Evolutionary conservation across 345 rosid species (phyloP), one percentile per base, ranked within the genome.

Genomic region (Litchi chinensis): DNA sequence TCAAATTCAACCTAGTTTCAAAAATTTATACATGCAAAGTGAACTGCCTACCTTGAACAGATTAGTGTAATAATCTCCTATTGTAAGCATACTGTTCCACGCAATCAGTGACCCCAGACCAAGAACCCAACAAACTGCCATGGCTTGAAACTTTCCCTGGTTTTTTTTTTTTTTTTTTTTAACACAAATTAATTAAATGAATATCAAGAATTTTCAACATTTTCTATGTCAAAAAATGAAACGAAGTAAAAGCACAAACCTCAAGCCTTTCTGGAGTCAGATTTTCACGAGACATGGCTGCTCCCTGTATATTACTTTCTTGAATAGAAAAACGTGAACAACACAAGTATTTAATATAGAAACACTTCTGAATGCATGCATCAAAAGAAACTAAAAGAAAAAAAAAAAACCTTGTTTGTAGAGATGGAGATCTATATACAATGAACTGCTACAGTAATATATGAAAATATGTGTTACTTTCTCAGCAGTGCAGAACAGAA

Each of bases 71-170:
- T 96, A 96, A 80, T 96, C 99, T 80, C 80, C 93, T 3, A 91
- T 93, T 0, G 93, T 94, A 13, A 94, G 80, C 91, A 96, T 85
- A 79, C 97, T 92, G 81, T 87, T 92, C 99, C 97, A 96, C 8
- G 98, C 68, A 5, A 91, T 78, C 5, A 96, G 93, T 13, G 97
- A 82, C 28, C 98, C 99, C 3, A 91, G 52, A 65, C 99, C 98
- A 50, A 93, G 93, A 80, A 93, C 54, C 93, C 95, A 91, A 73
- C 99, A 94, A 70, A 92, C 85, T 0, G 85, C 67, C 73, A 88
- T 75, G 37, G 97, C 97, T 77, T 85, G 77, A 68, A 12, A 78
- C 76, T 87, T 94, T 48, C 98, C 99, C 97, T 93, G 89, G n/a
- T 68, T 21, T 21, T 28, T 16, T 46, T 46, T 46, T n/a, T 68